Evolutionary conservation across 139 green algal genomes (phyloP).

Genomic region (Desmodesmus armatus): DNA sequence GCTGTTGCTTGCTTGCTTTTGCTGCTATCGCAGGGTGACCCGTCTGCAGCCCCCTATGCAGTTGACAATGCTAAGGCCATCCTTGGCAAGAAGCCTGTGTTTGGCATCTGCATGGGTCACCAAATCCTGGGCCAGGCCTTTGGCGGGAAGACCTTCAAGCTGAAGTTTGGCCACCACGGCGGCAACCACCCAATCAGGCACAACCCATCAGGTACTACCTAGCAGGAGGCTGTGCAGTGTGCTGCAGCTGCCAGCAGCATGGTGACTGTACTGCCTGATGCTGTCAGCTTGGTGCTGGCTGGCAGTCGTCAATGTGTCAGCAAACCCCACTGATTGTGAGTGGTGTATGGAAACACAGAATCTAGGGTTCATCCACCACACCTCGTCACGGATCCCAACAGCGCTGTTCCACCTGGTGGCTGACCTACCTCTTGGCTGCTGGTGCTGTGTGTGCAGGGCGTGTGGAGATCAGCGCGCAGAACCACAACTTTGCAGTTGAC

Average conservation of each 20-base stretch:
- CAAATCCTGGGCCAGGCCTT: conserved; percentile 98
- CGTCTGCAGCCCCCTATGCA: conserved; percentile 96
- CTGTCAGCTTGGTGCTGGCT: no score
- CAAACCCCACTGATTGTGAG: no score
- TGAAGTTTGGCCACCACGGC: conserved; percentile 99
- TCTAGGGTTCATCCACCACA: no score
- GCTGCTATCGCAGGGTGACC: conserved; percentile 90
- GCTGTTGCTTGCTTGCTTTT: neutral
- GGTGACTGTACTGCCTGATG: no score
- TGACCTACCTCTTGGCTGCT: no score
- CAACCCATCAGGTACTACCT: conserved; percentile 61
- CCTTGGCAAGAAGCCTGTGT: conserved; percentile 96
- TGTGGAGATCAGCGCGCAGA: conserved; percentile 94
- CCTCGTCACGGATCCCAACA: no score
- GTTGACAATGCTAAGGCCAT: conserved; percentile 94
- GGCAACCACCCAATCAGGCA: conserved; percentile 98
- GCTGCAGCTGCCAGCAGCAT: neutral
- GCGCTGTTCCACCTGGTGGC: no score
- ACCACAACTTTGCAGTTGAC: conserved; percentile 99
- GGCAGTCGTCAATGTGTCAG: no score
- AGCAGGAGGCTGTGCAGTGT: neutral
- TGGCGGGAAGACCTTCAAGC: conserved; percentile 97
- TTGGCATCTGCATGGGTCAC: conserved; percentile 99
- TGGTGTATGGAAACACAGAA: no score
- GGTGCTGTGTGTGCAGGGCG: conserved; percentile 64